These are phyloP conservation scores for Ceratobasidium papillatum DNA, from an alignment of 1,284 basidiomycete genomes.

Conservation along the genomic window DNA sequence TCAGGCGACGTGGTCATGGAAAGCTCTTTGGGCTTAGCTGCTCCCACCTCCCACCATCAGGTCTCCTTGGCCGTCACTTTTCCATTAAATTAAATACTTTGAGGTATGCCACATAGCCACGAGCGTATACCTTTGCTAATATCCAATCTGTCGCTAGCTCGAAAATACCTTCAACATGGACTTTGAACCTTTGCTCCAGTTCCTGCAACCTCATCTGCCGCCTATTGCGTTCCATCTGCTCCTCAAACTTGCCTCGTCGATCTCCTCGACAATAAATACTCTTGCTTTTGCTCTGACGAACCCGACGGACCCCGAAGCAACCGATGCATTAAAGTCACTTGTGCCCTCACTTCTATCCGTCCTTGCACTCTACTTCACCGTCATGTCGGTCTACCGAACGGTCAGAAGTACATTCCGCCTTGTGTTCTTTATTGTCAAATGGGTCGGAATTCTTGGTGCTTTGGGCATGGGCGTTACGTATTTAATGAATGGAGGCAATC, in stretches of 20 bases:
- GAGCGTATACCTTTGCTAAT: neutral
- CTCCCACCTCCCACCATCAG: neutral
- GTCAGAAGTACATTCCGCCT: conserved; percentile 27
- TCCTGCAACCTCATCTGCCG: conserved; percentile 27
- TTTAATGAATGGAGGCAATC: conserved; percentile 1
- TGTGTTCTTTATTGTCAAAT: conserved; percentile 41
- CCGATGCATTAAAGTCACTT: conserved; percentile 33
- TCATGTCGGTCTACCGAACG: conserved; percentile 42
- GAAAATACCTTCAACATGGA: conserved; percentile 10
- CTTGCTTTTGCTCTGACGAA: conserved; percentile 23
- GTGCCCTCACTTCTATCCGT: conserved; percentile 36
- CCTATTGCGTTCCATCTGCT: conserved; percentile 29
- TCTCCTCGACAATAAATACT: conserved; percentile 31
- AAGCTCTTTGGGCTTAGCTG: neutral
- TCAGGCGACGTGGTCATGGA: neutral
- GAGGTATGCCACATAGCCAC: neutral
- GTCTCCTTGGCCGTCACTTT: neutral
- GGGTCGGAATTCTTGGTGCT: conserved; percentile 27
- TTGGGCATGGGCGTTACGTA: conserved; percentile 23
- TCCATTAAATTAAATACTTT: neutral
- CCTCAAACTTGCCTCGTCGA: conserved; percentile 9
- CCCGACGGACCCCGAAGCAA: conserved; percentile 29
- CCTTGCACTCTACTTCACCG: conserved; percentile 43
- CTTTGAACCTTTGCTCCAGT: conserved; percentile 30
- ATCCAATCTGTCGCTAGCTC: neutral